Base-by-base conservation (phyloP, 2,329 filamentous ascomycete genomes). In the Xylariomycetidae sp. region DNA sequence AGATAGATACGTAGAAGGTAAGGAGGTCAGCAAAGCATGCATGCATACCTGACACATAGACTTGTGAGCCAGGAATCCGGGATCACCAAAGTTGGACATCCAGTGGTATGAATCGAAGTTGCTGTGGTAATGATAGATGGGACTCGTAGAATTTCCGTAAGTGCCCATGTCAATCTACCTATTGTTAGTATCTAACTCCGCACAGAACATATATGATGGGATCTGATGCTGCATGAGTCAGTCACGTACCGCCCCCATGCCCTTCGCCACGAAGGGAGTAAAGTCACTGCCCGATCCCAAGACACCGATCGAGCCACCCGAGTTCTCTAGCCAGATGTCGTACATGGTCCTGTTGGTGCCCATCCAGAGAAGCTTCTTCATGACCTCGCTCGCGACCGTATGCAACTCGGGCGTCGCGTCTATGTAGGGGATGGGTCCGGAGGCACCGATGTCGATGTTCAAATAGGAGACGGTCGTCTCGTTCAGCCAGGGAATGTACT, bases 31-130 rank as follows among this genome's bases (percentile, higher is more conserved):
- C 20, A 17, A 26, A 15, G 10, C 0, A 31, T 14, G 30, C 3
- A 15, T 17, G 11, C 31, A 68, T 30, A 80, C 55, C 48, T 74
- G 76, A 1, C 77, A 66, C 38, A 72, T 66, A 1, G 79, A 66
- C 6, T 69, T 57, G 41, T 84, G 81, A 25, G 80, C 74, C n/a
- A 74, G 64, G 31, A 74, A 78, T 1, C 64, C 69, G 1, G 71
- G 70, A 45, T 94, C 88, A 4, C 86, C 86, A 45, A 78, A 88
- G 3, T 67, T 81, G 11, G 81, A 71, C 85, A 92, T 92, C 87
- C 87, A 94, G 49, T 82, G 67, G 53, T 85, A 89, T 20, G 75
- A 85, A 53, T 94, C 88, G 53, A 89, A 94, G 60, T 92, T 92
- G 41, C 77, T 76, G 56, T 94, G 86, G 51, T 92, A 94, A 44